phyloP scores from a whole-genome alignment of 129 eudicot genomes.

The Flaveria trinervia region DNA sequence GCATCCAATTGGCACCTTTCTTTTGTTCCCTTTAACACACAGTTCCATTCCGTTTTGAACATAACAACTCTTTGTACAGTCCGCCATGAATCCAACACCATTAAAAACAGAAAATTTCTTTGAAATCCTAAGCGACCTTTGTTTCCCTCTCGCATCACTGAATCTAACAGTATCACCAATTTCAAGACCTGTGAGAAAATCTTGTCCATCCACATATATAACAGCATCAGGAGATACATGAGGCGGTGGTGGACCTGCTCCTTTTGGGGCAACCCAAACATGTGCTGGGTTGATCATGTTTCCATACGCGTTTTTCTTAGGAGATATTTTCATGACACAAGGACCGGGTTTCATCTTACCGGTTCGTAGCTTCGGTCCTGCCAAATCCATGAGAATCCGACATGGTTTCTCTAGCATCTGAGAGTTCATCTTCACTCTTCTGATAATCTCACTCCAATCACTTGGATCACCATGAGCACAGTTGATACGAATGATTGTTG shows the following conservation, averaged over 20 bases:
- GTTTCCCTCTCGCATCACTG: slow-evolving; percentile 66
- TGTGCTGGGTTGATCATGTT: slow-evolving; percentile 50
- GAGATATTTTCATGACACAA: slow-evolving; percentile 64
- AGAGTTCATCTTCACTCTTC: slow-evolving; percentile 54
- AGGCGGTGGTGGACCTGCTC: slow-evolving; percentile 67
- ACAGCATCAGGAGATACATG: slow-evolving; percentile 68
- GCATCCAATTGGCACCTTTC: slow-evolving; percentile 43
- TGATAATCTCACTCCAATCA: slow-evolving; percentile 71
- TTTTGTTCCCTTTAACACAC: slow-evolving; percentile 46
- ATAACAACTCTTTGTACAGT: slow-evolving; percentile 59
- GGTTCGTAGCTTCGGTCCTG: slow-evolving; percentile 81
- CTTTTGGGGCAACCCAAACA: slow-evolving; percentile 62
- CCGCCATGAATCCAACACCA: slow-evolving; percentile 74
- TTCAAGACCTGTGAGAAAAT: slow-evolving; percentile 47
- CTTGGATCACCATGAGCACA: slow-evolving; percentile 80
- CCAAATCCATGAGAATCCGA: slow-evolving; percentile 75
- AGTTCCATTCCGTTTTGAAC: slow-evolving; percentile 54
- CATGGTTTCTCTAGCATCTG: slow-evolving; percentile 74
- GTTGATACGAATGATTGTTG: slow-evolving; percentile 69
- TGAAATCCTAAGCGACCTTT: slow-evolving; percentile 47
- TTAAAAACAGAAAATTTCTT: slow-evolving; percentile 52
- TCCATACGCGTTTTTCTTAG: slow-evolving; percentile 56
- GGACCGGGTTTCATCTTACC: slow-evolving; percentile 68
- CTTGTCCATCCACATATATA: slow-evolving; percentile 51
- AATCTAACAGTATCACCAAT: slow-evolving; percentile 59